Evolutionary conservation across 169 alveolate species (phyloP).

Genomic region (Nephromyces sp.): DNA sequence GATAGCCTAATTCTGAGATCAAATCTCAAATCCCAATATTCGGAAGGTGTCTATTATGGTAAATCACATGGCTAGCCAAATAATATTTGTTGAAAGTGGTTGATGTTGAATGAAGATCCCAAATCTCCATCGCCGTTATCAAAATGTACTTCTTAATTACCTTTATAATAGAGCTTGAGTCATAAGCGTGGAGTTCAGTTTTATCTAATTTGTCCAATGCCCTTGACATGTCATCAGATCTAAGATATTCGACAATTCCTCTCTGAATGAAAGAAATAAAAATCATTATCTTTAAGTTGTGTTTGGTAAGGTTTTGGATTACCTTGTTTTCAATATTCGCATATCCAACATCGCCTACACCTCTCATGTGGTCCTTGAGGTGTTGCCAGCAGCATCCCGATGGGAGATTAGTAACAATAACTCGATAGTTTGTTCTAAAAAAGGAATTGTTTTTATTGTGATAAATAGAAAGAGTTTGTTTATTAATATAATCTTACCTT

Average conservation of each 20-base stretch:
- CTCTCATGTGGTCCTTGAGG: conserved; percentile 59
- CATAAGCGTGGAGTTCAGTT: conserved; percentile 46
- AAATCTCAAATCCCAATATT: too few species aligned
- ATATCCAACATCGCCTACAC: conserved; percentile 60
- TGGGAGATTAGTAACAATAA: conserved; percentile 48
- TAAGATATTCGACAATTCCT: conserved; percentile 52
- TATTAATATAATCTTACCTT: neutral
- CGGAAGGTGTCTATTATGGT: too few species aligned
- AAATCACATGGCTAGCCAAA: too few species aligned
- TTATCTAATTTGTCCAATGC: conserved; percentile 55
- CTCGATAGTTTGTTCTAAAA: conserved; percentile 53
- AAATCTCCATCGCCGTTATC: too few species aligned
- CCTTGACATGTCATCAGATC: conserved; percentile 48
- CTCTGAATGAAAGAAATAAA: too few species aligned
- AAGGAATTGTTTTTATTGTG: neutral
- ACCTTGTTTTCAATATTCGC: conserved; percentile 50
- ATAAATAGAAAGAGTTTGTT: neutral
- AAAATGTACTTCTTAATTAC: neutral
- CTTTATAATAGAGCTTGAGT: conserved; percentile 36
- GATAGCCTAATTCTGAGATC: too few species aligned
- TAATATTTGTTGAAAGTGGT: too few species aligned
- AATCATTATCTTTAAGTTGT: too few species aligned
- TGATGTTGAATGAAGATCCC: too few species aligned
- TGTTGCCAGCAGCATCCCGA: conserved; percentile 57
- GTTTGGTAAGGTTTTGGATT: too few species aligned